These are phyloP conservation scores for Proliferodiscus dingleyae DNA, from an alignment of 2,329 filamentous ascomycete species.

Conservation along the genomic window DNA sequence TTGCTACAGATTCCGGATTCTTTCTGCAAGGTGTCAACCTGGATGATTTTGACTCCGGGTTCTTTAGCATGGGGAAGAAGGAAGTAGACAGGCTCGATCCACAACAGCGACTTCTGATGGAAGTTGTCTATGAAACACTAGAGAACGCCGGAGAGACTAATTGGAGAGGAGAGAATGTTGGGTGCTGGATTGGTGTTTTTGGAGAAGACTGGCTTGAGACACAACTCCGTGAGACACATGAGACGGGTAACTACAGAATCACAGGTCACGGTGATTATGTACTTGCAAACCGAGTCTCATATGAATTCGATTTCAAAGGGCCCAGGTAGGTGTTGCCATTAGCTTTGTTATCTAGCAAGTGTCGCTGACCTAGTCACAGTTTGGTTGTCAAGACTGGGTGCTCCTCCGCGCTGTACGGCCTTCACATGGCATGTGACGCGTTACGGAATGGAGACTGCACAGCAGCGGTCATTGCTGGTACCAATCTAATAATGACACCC, in stretches of 20 bases:
- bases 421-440: constrained; percentile 49
- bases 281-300: constrained; percentile 29
- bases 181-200: constrained; percentile 11
- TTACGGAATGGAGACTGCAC: constrained; percentile 40
- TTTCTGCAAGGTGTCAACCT: constrained; percentile 15
- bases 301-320: constrained; percentile 33
- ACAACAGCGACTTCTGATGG: constrained; percentile 24
- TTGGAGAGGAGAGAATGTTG: constrained; percentile 14
- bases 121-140: constrained; percentile 27
- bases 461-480: constrained; percentile 12
- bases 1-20: constrained; percentile 9
- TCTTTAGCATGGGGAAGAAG: constrained; percentile 12
- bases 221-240: constrained; percentile 3
- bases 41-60: constrained; percentile 11
- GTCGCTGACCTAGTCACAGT: constrained; percentile 2
- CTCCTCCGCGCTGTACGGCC: constrained; percentile 42
- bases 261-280: constrained; percentile 14
- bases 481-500: constrained; percentile 13
- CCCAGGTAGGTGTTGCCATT: constrained; percentile 17
- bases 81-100: constrained; percentile 22
- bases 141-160: constrained; percentile 21
- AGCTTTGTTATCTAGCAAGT: background rate
- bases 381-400: constrained; percentile 43
- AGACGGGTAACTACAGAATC: constrained; percentile 3
- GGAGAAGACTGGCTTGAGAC: constrained; percentile 12